These are phyloP conservation scores for Aureobasidium sp. DNA, from an alignment of 2,329 filamentous ascomycete species.

Conservation along the genomic window DNA sequence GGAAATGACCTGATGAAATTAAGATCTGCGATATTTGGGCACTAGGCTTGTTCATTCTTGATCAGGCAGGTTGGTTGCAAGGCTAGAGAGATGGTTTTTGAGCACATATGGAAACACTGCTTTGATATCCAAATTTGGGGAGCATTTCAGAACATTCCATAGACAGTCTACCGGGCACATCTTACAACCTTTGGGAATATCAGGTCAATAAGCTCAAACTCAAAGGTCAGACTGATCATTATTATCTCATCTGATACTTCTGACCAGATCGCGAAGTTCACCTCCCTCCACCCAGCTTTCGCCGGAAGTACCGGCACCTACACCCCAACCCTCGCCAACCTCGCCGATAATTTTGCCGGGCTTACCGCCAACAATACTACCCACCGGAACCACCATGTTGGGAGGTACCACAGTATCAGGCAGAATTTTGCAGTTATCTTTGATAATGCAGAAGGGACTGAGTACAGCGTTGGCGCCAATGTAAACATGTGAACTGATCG, in stretches of 20 bases:
- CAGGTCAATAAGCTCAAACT: background rate
- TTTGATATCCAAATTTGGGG: background rate
- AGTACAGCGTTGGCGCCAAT: constrained; percentile 71
- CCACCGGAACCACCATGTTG: constrained; percentile 87
- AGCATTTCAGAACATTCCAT: background rate
- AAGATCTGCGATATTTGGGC: background rate
- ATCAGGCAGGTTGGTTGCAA: background rate
- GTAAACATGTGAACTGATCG: constrained; percentile 76
- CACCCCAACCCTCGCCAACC: constrained; percentile 58
- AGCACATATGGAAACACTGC: background rate
- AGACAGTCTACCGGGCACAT: background rate
- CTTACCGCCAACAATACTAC: constrained; percentile 78
- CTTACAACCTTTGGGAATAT: background rate
- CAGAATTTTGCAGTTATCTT: constrained; percentile 83
- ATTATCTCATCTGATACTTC: constrained; percentile 32
- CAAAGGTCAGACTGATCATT: background rate
- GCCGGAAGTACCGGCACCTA: constrained; percentile 31
- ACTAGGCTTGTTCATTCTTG: background rate
- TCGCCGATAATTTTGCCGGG: constrained; percentile 76
- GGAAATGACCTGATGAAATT: background rate
- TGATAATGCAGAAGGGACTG: constrained; percentile 82
- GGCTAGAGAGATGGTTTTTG: background rate
- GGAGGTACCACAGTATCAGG: constrained; percentile 76
- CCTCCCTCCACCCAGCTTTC: constrained; percentile 43
- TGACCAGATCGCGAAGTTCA: constrained; percentile 40